Conservation (phyloP, 1,284 basidiomycete genomes). For the Thecaphora frezii region DNA sequence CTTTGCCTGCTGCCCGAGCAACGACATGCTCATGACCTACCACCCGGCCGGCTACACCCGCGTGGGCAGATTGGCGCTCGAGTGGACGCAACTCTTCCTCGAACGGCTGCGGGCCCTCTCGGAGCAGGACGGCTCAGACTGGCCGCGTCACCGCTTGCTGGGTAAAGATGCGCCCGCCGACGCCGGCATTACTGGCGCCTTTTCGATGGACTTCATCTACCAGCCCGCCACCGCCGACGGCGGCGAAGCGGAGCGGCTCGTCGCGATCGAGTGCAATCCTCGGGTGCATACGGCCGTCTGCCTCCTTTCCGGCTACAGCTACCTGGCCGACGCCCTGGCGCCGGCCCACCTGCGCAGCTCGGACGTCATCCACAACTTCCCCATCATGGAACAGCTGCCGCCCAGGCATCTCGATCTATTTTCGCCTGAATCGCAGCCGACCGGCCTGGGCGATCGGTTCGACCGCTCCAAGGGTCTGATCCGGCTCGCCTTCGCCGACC, state of each 20-base stretch:
- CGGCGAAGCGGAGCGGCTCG: constrained; percentile 52
- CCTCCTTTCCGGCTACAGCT: constrained; percentile 50
- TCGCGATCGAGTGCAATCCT: constrained; percentile 62
- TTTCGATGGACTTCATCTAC: constrained; percentile 62
- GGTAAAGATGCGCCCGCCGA: constrained; percentile 12
- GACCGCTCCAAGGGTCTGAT: constrained; percentile 32
- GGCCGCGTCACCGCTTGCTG: constrained; percentile 19
- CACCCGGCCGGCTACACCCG: constrained; percentile 53
- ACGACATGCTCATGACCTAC: constrained; percentile 63
- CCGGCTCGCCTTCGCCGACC: constrained; percentile 5
- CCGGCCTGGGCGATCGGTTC: constrained; percentile 2
- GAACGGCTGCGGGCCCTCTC: constrained; percentile 36
- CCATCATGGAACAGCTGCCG: constrained; percentile 21
- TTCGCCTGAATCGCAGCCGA: not conserved
- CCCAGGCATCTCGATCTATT: not conserved
- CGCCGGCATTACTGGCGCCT: constrained; percentile 59
- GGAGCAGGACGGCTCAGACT: constrained; percentile 2
- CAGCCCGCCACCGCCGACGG: constrained; percentile 41
- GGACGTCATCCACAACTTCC: constrained; percentile 5
- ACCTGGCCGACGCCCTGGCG: constrained; percentile 20
- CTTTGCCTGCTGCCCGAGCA: constrained; percentile 61
- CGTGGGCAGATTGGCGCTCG: constrained; percentile 56
- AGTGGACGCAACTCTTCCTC: constrained; percentile 60
- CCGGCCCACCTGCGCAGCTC: constrained; percentile 8
- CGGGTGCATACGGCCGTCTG: constrained; percentile 61